Evolutionary conservation across 345 rosid species (phyloP).

Genomic region (Draba incana): DNA sequence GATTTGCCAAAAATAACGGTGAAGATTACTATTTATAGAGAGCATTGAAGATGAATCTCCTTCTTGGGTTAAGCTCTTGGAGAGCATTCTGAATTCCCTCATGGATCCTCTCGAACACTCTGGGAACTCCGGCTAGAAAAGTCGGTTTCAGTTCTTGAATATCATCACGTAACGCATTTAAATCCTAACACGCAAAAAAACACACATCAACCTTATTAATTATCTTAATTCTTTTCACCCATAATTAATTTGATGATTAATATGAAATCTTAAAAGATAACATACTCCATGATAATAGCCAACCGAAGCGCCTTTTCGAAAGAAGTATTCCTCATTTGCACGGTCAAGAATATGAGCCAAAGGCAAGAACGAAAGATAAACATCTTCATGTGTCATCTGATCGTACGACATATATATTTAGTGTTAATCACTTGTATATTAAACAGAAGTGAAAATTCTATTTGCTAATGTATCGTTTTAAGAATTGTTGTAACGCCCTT

Average conservation of each 20-base stretch:
- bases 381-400: conserved; percentile 87
- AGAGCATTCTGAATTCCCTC: conserved; percentile 71
- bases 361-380: conserved; percentile 89
- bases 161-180: conserved; percentile 81
- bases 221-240: neutral
- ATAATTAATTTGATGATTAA: neutral
- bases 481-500: too few species aligned
- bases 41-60: conserved; percentile 62
- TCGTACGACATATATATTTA: neutral
- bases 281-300: conserved; percentile 97
- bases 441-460: neutral
- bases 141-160: conserved; percentile 88
- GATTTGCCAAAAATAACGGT: neutral
- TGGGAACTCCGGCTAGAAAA: conserved; percentile 89
- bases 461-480: neutral
- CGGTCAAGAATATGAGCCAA: conserved; percentile 96
- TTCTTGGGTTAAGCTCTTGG: conserved; percentile 72
- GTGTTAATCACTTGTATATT: neutral
- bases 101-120: conserved; percentile 85
- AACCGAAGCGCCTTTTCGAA: conserved; percentile 86
- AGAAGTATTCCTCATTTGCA: conserved; percentile 78
- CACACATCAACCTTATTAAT: neutral
- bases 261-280: conserved; percentile 11
- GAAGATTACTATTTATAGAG: conserved; percentile 73
- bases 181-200: conserved; percentile 52